A percentile compares a stretch with the other conserved stretches of the same genome.
These are phyloP conservation scores for Pseudogymnoascus sp. DNA, from an alignment of 2,329 filamentous ascomycete species.

Conservation along the genomic window DNA sequence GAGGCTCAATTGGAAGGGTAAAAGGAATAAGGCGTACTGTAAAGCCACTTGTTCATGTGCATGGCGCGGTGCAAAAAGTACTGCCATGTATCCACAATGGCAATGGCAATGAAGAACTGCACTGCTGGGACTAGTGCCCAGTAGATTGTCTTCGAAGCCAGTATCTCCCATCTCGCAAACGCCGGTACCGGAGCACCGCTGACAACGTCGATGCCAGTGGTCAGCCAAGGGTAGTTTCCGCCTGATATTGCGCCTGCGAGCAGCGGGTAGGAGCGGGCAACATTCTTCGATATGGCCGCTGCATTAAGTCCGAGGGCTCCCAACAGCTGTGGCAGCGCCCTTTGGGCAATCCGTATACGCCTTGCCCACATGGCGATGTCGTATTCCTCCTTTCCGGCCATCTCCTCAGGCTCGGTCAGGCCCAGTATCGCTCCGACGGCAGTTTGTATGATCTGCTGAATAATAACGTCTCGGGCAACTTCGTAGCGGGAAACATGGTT, in stretches of 20 bases:
- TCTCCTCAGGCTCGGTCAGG: slow-evolving; percentile 64
- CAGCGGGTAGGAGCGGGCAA: slow-evolving; percentile 62
- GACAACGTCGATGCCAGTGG: slow-evolving; percentile 46
- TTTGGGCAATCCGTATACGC: slow-evolving; percentile 69
- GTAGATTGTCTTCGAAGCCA: slow-evolving; percentile 69
- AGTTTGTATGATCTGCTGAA: slow-evolving; percentile 89
- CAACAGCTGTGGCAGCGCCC: slow-evolving; percentile 65
- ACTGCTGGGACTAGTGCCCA: slow-evolving; percentile 65
- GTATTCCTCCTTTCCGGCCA: slow-evolving; percentile 70
- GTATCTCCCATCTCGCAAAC: slow-evolving; percentile 78
- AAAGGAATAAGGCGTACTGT: slow-evolving; percentile 59
- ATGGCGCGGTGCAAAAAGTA: slow-evolving; percentile 95
- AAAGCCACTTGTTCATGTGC: slow-evolving; percentile 97
- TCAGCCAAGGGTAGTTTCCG: slow-evolving; percentile 69
- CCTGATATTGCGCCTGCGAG: slow-evolving; percentile 70
- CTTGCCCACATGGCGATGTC: slow-evolving; percentile 87
- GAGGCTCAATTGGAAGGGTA: not conserved
- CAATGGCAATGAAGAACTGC: slow-evolving; percentile 68
- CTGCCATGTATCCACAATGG: slow-evolving; percentile 90
- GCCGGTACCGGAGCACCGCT: slow-evolving; percentile 51
- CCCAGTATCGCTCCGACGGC: slow-evolving; percentile 59
- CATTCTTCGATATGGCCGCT: slow-evolving; percentile 62
- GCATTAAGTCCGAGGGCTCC: slow-evolving; percentile 70
- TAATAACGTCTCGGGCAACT: slow-evolving; percentile 79
- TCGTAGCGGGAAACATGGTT: slow-evolving; percentile 80